Conservation (phyloP, 352 stramenopile species). For the Phytophthora europaea region DNA sequence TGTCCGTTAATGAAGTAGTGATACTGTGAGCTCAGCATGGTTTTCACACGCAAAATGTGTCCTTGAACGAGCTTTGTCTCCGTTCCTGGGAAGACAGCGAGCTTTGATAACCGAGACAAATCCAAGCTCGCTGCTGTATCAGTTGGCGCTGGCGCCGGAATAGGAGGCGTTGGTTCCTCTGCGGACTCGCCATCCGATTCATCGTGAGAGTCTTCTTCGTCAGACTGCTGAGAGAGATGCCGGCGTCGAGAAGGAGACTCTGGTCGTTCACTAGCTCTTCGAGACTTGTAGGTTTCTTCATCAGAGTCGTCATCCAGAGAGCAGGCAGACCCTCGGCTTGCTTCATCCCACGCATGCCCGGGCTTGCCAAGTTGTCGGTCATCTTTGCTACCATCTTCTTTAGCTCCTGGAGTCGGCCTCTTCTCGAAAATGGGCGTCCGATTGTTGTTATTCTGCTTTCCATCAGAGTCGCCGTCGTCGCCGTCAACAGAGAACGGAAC, state of each 20-base stretch:
- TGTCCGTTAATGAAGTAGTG: conserved; percentile 72
- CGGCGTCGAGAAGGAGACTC: conserved; percentile 38
- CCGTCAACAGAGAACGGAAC: conserved; percentile 65
- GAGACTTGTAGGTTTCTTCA: conserved; percentile 30
- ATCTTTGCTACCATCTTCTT: conserved; percentile 1
- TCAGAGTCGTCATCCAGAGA: conserved; percentile 35
- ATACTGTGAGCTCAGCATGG: conserved; percentile 68
- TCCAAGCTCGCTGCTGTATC: conserved; percentile 46
- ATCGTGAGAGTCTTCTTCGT: conserved; percentile 49
- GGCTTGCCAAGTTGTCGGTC: conserved; percentile 22
- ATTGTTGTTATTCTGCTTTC: conserved; percentile 13
- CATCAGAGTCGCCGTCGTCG: conserved; percentile 37
- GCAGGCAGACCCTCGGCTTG: conserved; percentile 23
- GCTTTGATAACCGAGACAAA: conserved; percentile 78
- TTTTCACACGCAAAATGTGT: conserved; percentile 60
- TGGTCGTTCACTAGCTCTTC: conserved; percentile 25
- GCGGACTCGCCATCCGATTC: conserved; percentile 60
- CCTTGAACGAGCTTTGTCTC: conserved; percentile 62
- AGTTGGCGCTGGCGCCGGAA: conserved; percentile 7
- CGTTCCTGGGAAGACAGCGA: conserved; percentile 67
- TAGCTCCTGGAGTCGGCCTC: conserved; percentile 21
- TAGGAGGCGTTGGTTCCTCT: conserved; percentile 18
- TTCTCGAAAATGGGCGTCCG: conserved; percentile 33
- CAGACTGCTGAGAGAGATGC: conserved; percentile 40
- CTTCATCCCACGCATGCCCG: conserved; percentile 60